Conservation (phyloP, 305 asterid species). For the Salvia sclarea region DNA sequence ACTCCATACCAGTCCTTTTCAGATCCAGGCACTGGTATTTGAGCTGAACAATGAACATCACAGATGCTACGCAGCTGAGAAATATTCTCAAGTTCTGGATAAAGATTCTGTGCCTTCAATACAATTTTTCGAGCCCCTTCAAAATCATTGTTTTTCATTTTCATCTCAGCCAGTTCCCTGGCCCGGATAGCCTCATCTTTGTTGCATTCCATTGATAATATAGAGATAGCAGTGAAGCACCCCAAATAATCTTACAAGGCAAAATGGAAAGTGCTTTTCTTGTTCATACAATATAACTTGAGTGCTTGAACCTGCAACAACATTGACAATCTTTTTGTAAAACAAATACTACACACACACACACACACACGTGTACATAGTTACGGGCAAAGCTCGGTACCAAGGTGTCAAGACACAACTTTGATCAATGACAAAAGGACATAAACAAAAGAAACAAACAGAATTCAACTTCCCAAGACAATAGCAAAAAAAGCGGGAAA, state of each 20-base stretch:
- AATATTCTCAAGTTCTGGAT: conserved; percentile 58
- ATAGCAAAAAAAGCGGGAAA: background rate
- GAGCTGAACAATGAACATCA: conserved; percentile 55
- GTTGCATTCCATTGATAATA: conserved; percentile 55
- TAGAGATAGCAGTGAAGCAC: background rate
- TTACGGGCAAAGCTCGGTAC: background rate
- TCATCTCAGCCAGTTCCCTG: conserved; percentile 53
- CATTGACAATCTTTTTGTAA: background rate
- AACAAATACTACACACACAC: background rate
- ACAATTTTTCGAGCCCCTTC: conserved; percentile 53
- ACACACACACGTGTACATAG: background rate
- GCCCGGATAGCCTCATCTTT: conserved; percentile 63
- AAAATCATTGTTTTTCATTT: conserved; percentile 49
- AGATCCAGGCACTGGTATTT: conserved; percentile 39
- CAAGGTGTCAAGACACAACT: background rate
- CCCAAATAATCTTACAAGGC: background rate
- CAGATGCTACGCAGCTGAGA: conserved; percentile 52
- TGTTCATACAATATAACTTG: conserved; percentile 19
- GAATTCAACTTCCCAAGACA: conserved; percentile 13
- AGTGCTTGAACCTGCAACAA: conserved; percentile 27
- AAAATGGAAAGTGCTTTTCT: conserved; percentile 20
- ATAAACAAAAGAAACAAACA: conserved; percentile 11
- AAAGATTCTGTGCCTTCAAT: conserved; percentile 50
- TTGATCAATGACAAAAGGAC: background rate
- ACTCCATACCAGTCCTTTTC: conserved; percentile 69